Evolutionary conservation across 169 alveolate genomes (phyloP), one percentile per base, ranked within the genome.

Genomic region (Plasmodium billcollinsi): DNA sequence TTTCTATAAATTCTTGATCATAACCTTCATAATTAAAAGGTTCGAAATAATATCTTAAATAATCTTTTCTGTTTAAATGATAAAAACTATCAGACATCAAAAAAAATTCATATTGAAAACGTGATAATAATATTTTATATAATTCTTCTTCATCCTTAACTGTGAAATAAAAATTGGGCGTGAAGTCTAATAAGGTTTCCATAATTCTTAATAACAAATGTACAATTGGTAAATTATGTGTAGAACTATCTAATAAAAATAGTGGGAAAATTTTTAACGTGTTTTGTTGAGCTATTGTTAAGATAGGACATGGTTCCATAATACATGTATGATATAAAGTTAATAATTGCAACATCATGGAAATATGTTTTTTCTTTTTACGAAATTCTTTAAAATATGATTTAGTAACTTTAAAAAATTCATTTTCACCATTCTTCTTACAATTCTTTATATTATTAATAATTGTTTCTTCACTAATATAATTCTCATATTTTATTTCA

Each of bases 61-160:
- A 59, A 29, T 71, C 66, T 12, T 83, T 29, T 49, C 67, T 70
- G 21, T 83, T 83, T 74, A 83, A 18, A 47, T 83, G 85, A 49
- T 83, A 83, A 70, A 58, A 83, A 70, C 86, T 52, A 58, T 92
- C 83, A 33, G 93, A 89, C 29, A 94, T 88, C 89, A 78, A 67
- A 83, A 88, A 80, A 93, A 94, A 92, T 88, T 94, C 96, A 72
- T 67, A 94, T 52, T 94, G 96, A 56, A 94, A 71, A 47, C 96
- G 92, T 12, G 95, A 93, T 6, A 89, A 59, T 80, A 93, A 90
- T 12, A 90, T 67, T 83, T 90, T 92, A 71, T 80, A 94, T n/a
- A 94, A 72, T 24, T 94, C 93, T 26, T 91, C 90, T 71, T 94
- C 96, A 24, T 91, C 88, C 47, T 93, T 91, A 43, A 88, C 90